A percentile compares a stretch with the other conserved stretches of the same genome.
Evolutionary conservation across 2,329 filamentous ascomycete genomes (phyloP).

Genomic region (Fusarium graminum): DNA sequence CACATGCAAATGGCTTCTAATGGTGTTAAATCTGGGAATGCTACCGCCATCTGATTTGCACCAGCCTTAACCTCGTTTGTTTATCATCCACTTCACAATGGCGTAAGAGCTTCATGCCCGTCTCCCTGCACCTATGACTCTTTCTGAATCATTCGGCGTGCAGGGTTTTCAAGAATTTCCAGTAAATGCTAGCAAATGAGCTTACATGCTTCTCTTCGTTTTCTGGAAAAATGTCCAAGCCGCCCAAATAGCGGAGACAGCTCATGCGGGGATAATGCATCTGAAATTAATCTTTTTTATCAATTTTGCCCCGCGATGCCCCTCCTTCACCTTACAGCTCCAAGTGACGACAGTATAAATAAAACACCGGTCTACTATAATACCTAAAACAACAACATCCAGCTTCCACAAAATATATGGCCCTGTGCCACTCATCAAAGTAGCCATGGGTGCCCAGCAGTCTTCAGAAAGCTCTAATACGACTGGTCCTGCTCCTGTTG

Average conservation of each 20-base stretch:
- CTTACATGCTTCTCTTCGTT: constrained; percentile 22
- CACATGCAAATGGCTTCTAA: neutral
- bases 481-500: constrained; percentile 55
- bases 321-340: constrained; percentile 30
- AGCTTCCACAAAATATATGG: neutral
- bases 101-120: constrained; percentile 3
- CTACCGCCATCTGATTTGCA: neutral
- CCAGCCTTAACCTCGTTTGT: constrained; percentile 17
- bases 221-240: constrained; percentile 24
- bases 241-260: constrained; percentile 17
- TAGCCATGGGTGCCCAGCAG: constrained; percentile 68
- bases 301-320: constrained; percentile 40
- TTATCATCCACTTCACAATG: constrained; percentile 3
- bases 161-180: constrained; percentile 1
- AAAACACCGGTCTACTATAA: constrained; percentile 1
- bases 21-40: neutral
- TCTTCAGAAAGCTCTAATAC: constrained; percentile 59
- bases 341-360: constrained; percentile 4
- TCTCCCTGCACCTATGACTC: constrained; percentile 23
- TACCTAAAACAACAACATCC: neutral
- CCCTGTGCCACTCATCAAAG: constrained; percentile 7
- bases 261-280: constrained; percentile 19
- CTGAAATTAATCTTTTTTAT: constrained; percentile 2
- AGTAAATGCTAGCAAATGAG: constrained; percentile 21
- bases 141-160: constrained; percentile 39